Evolutionary conservation across 495 filamentous ascomycete species (phyloP), one percentile per base, ranked within the genome.

Genomic region (Tuber melanosporum): DNA sequence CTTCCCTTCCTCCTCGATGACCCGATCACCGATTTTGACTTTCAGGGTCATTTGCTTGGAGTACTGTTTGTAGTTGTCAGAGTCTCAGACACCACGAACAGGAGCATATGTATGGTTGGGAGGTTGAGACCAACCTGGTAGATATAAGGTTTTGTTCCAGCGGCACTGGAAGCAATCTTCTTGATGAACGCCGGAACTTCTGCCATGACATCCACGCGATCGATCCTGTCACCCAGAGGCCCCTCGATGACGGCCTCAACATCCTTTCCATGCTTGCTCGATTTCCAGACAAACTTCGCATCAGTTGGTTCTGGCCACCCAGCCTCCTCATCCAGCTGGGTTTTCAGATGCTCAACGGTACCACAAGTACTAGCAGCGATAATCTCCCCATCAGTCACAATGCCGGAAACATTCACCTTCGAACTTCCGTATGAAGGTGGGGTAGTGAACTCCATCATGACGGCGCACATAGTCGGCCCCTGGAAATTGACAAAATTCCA

Each of bases 401-500:
- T 88, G 73, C 90, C 93, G 72, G 93, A 92, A 42, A 98, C 92
- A 76, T 89, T 93, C 71, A 99, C 94, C 41, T 87, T 86, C n/a
- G 94, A 96, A 43, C 91, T 90, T 45, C 94, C 95, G 80, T 99
- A 99, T 8, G 94, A 97, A 12, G 92, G 90, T n/a, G 95, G 95
- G 1, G 95, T 99, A 39, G 91, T 97, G 85, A 88, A 99, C 84
- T 98, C 92, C 95, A 99, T 99, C 89, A 98, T 88, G 75, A 95
- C 84, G 42, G 94, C 95, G 20, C 94, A 94, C 85, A 92, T 92
- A 9, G 87, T 93, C 14, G 93, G 92, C 6, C 92, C 91, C 83
- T 98, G 94, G 87, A 97, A 98, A 85, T 94, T 90, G 84, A 89
- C 85, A 84, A 98, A 98, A 84, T 94, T 97, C 95, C 95, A 99